Conservation (phyloP, 78 protist genomes). For the Thecamonas trahens region DNA sequence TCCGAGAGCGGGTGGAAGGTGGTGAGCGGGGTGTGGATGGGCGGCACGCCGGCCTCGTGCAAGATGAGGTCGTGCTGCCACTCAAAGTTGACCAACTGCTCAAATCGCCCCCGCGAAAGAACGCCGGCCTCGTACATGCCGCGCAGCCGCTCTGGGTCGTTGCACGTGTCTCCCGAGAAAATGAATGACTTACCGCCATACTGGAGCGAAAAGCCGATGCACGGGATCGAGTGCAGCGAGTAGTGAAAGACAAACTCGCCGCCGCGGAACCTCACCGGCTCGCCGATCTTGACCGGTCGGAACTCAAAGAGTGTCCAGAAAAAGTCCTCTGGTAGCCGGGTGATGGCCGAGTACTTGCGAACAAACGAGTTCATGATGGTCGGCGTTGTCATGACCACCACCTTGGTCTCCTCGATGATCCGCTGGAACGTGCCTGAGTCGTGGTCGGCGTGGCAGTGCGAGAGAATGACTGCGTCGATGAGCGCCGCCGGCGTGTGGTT, state of each 20-base stretch:
- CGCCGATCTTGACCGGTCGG: slow-evolving; percentile 54
- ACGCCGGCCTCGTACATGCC: slow-evolving; percentile 1
- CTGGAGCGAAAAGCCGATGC: slow-evolving; percentile 40
- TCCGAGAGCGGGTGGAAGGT: slow-evolving; percentile 25
- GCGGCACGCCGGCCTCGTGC: slow-evolving; percentile 71
- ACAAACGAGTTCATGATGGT: slow-evolving; percentile 48
- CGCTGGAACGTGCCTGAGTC: slow-evolving; percentile 69
- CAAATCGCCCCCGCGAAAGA: background rate
- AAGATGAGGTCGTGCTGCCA: slow-evolving; percentile 62
- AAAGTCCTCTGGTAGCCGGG: slow-evolving; percentile 17
- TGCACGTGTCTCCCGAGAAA: slow-evolving; percentile 19
- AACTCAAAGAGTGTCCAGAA: slow-evolving; percentile 40
- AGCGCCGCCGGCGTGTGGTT: too few species aligned
- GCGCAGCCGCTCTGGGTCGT: background rate
- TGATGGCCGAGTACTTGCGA: slow-evolving; percentile 50
- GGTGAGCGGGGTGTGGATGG: slow-evolving; percentile 61
- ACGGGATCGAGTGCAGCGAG: slow-evolving; percentile 64
- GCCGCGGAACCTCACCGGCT: slow-evolving; percentile 28
- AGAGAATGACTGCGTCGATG: slow-evolving; percentile 26
- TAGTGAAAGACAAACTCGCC: slow-evolving; percentile 53
- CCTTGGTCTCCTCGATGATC: slow-evolving; percentile 45
- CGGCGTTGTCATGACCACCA: slow-evolving; percentile 60
- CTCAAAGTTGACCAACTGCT: background rate
- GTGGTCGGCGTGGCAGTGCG: slow-evolving; percentile 75
- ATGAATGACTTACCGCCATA: slow-evolving; percentile 27